These are phyloP conservation scores for Conticribra guillardii DNA, from an alignment of 108 stramenopile species.

Conservation along the genomic window DNA sequence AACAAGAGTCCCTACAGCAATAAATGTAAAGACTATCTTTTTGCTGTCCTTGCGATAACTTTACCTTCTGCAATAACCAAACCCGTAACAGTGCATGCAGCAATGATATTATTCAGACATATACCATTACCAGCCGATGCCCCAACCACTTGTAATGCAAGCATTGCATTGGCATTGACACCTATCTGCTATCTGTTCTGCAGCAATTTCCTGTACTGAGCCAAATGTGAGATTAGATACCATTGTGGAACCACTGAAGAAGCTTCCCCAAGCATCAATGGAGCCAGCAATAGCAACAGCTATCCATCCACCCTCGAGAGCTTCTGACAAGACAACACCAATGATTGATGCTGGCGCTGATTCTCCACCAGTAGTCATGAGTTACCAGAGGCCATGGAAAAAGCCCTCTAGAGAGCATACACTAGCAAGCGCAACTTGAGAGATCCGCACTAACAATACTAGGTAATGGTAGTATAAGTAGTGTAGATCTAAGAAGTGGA, in stretches of 20 bases:
- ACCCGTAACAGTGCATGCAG: slow-evolving; percentile 64
- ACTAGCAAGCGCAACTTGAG: slow-evolving; percentile 61
- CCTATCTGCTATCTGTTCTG: slow-evolving; percentile 65
- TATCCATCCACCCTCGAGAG: slow-evolving; percentile 62
- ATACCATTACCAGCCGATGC: slow-evolving; percentile 73
- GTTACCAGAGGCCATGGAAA: slow-evolving; percentile 59
- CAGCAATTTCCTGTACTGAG: slow-evolving; percentile 60
- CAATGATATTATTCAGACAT: slow-evolving; percentile 72
- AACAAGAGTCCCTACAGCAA: too few species aligned
- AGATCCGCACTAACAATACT: slow-evolving; percentile 47
- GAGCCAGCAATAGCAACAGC: slow-evolving; percentile 56
- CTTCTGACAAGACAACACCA: slow-evolving; percentile 56
- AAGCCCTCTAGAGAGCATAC: too few species aligned
- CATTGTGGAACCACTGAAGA: slow-evolving; percentile 71
- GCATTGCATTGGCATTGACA: slow-evolving; percentile 47
- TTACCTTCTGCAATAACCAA: slow-evolving; percentile 60
- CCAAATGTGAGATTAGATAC: slow-evolving; percentile 77
- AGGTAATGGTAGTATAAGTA: too few species aligned
- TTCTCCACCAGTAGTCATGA: slow-evolving; percentile 45
- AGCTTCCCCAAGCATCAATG: slow-evolving; percentile 59
- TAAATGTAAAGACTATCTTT: too few species aligned
- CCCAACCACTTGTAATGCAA: slow-evolving; percentile 68
- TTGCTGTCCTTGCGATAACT: too few species aligned
- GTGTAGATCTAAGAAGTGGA: too few species aligned
- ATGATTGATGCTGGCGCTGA: slow-evolving; percentile 65